These are phyloP conservation scores for Leishmania amazonensis DNA, from an alignment of 208 protist genomes.

Conservation along the genomic window DNA sequence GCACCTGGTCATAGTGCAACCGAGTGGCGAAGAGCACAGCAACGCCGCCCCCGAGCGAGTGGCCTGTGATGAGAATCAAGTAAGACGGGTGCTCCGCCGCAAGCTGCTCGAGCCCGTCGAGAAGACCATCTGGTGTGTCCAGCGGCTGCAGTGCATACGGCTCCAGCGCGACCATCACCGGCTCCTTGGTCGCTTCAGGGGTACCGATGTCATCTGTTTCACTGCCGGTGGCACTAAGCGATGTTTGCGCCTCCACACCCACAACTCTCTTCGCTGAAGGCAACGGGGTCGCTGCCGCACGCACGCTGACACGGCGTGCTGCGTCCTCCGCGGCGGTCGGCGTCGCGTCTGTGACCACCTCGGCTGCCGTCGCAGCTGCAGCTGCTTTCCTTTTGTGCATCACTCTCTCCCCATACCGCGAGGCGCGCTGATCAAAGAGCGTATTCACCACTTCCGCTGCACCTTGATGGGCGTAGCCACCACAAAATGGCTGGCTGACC, in stretches of 20 bases:
- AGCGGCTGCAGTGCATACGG: slow-evolving; percentile 19
- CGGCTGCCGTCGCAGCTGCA: background rate
- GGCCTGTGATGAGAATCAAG: slow-evolving; percentile 65
- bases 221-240: background rate
- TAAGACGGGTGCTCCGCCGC: slow-evolving; percentile 43
- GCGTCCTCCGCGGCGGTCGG: background rate
- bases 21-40: slow-evolving; percentile 67
- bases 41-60: slow-evolving; percentile 72
- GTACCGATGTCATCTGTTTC: background rate
- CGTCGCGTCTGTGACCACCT: background rate
- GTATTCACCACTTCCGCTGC: slow-evolving; percentile 42
- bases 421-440: slow-evolving; percentile 52
- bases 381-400: background rate
- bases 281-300: background rate
- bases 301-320: background rate
- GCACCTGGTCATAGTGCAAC: slow-evolving; percentile 30
- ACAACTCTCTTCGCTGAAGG: background rate
- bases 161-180: slow-evolving; percentile 9
- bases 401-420: slow-evolving; percentile 5
- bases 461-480: slow-evolving; percentile 58
- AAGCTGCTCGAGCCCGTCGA: slow-evolving; percentile 46
- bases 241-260: background rate
- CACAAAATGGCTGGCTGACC: slow-evolving; percentile 47
- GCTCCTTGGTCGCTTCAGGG: background rate
- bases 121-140: slow-evolving; percentile 30